Conservation (phyloP, 441 rosid genomes). For the Pelargonium cotyledonis region DNA sequence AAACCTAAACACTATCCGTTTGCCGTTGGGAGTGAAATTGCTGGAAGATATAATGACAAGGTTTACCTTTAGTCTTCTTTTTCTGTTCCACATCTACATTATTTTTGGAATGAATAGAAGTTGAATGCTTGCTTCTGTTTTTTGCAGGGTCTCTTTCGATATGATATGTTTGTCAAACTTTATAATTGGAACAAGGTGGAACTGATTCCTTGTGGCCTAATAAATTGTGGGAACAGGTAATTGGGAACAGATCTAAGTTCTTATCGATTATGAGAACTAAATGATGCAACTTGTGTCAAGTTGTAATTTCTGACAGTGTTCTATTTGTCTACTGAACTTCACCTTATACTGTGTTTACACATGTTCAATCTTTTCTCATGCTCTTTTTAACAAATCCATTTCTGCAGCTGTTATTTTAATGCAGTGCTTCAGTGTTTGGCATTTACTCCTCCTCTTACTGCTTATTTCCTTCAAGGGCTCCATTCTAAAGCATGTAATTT, state of each 20-base stretch:
- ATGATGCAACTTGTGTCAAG: background rate
- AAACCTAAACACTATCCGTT: slow-evolving; percentile 29
- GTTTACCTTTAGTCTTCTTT: slow-evolving; percentile 31
- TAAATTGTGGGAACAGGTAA: slow-evolving; percentile 89
- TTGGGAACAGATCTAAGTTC: background rate
- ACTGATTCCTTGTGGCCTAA: slow-evolving; percentile 74
- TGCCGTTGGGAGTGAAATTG: slow-evolving; percentile 30
- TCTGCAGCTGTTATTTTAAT: slow-evolving; percentile 90
- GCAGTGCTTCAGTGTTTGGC: slow-evolving; percentile 85
- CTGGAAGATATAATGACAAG: slow-evolving; percentile 61
- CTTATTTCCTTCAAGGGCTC: slow-evolving; percentile 73
- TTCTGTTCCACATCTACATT: slow-evolving; percentile 7
- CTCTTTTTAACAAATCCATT: slow-evolving; percentile 14
- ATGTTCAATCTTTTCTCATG: slow-evolving; percentile 11
- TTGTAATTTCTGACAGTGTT: background rate
- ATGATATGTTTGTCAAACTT: slow-evolving; percentile 64
- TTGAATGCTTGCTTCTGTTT: slow-evolving; percentile 16
- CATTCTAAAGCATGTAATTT: slow-evolving; percentile 69
- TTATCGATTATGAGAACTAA: background rate
- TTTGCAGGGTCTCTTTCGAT: slow-evolving; percentile 67
- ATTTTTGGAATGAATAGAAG: background rate
- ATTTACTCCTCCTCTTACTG: slow-evolving; percentile 82
- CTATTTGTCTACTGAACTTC: background rate
- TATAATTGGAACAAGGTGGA: slow-evolving; percentile 58
- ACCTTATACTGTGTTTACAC: background rate